A percentile compares a stretch with the other conserved stretches of the same genome.
phyloP scores from a whole-genome alignment of 441 rosid species.

The Gossypium trilobum region DNA sequence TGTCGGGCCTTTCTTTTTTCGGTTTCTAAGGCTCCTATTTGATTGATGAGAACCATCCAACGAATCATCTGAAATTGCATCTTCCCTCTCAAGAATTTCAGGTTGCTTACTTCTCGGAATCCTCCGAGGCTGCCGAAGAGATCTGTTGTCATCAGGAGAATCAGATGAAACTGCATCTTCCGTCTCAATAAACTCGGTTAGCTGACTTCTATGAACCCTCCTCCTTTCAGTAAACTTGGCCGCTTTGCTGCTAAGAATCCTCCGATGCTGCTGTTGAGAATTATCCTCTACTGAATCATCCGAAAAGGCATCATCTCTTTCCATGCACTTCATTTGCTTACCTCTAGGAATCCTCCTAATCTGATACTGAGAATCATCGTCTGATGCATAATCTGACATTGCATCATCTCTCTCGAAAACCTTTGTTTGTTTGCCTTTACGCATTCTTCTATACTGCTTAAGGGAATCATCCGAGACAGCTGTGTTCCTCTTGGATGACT shows the following conservation, averaged over 20 bases:
- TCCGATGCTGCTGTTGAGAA: conserved; percentile 15
- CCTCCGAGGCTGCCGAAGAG: conserved; percentile 24
- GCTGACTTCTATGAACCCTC: conserved; percentile 32
- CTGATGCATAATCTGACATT: conserved; percentile 25
- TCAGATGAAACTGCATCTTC: conserved; percentile 39
- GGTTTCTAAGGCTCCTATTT: conserved; percentile 23
- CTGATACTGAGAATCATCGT: conserved; percentile 14
- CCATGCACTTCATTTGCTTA: conserved; percentile 21
- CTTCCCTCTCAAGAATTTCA: conserved; percentile 29
- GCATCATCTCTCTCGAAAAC: conserved; percentile 11
- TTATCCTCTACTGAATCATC: conserved; percentile 35
- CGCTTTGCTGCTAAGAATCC: conserved; percentile 22
- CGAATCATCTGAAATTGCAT: conserved; percentile 37
- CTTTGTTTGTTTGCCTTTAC: conserved; percentile 14
- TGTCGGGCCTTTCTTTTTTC: conserved; percentile 17
- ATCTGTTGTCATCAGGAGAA: conserved; percentile 30
- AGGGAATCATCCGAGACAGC: conserved; percentile 40
- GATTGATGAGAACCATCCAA: conserved; percentile 20
- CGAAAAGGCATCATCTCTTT: conserved; percentile 36
- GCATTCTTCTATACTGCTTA: conserved; percentile 21
- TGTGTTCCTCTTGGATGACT: conserved; percentile 30
- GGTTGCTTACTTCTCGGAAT: conserved; percentile 22
- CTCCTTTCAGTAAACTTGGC: conserved; percentile 20
- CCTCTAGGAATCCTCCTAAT: conserved; percentile 14
- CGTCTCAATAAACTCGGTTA: conserved; percentile 27